phyloP scores from a whole-genome alignment of 306 rosid species.

The Pueraria montana region DNA sequence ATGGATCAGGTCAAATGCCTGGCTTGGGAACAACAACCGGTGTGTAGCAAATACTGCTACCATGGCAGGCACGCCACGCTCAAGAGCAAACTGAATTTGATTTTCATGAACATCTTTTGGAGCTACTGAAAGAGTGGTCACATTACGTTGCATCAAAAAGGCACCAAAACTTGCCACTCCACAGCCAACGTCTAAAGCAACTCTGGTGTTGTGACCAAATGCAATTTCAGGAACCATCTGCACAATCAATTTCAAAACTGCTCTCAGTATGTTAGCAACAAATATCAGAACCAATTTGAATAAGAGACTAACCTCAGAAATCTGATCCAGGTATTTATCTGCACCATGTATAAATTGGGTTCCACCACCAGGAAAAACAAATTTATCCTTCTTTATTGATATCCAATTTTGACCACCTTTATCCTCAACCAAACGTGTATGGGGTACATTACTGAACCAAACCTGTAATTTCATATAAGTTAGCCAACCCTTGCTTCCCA shows the following conservation, averaged over 20 bases:
- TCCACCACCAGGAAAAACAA: slow-evolving; percentile 83
- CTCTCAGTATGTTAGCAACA: slow-evolving; percentile 32
- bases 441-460: slow-evolving; percentile 93
- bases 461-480: slow-evolving; percentile 63
- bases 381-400: slow-evolving; percentile 67
- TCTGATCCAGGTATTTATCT: slow-evolving; percentile 78
- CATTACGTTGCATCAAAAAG: slow-evolving; percentile 75
- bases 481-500: slow-evolving; percentile 34
- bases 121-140: slow-evolving; percentile 79
- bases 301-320: slow-evolving; percentile 66
- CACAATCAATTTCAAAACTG: slow-evolving; percentile 37
- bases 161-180: slow-evolving; percentile 98
- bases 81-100: slow-evolving; percentile 94
- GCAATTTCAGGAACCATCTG: slow-evolving; percentile 91
- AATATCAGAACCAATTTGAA: slow-evolving; percentile 8
- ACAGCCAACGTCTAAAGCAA: slow-evolving; percentile 86
- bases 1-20: slow-evolving; percentile 94
- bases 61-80: slow-evolving; percentile 96
- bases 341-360: slow-evolving; percentile 89
- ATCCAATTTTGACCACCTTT: slow-evolving; percentile 95
- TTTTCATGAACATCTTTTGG: slow-evolving; percentile 89
- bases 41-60: slow-evolving; percentile 75
- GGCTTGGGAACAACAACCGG: slow-evolving; percentile 82
- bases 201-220: slow-evolving; percentile 73
- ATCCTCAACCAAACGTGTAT: slow-evolving; percentile 79